Conservation (phyloP, 345 rosid genomes). For the Eucalyptus polyanthemos region DNA sequence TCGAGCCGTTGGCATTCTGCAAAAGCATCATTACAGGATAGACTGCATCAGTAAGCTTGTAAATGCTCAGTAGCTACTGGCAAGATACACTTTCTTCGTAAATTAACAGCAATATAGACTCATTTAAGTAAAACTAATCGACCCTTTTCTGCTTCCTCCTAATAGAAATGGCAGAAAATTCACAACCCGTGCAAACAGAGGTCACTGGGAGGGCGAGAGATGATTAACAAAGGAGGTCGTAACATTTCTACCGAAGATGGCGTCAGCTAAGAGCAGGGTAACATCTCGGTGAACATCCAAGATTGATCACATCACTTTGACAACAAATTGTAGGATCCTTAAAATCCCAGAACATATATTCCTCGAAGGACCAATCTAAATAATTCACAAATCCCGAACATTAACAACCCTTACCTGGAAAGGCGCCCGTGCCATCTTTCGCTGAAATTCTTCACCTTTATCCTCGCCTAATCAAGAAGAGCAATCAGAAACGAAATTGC, state of each 20-base stretch:
- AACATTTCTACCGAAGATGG: not conserved
- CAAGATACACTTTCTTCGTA: not conserved
- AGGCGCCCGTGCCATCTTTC: not conserved
- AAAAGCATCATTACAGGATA: not conserved
- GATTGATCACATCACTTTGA: not conserved
- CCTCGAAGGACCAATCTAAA: not conserved
- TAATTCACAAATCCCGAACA: not conserved
- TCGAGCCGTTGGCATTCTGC: conserved; percentile 18
- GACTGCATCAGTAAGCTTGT: not conserved
- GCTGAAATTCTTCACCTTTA: not conserved
- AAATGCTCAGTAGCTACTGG: not conserved
- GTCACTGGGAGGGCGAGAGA: not conserved
- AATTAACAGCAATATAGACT: not conserved
- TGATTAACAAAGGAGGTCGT: not conserved
- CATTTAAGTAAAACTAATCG: not conserved
- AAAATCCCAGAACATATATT: not conserved
- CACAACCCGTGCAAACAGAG: not conserved
- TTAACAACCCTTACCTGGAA: not conserved
- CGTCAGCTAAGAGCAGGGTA: not conserved
- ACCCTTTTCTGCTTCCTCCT: not conserved
- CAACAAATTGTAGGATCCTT: not conserved
- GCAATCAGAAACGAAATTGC: not conserved
- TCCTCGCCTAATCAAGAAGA: conserved; percentile 8
- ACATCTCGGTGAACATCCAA: not conserved
- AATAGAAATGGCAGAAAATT: not conserved